phyloP scores from a whole-genome alignment of 345 rosid genomes.

The Limnanthes douglasii region DNA sequence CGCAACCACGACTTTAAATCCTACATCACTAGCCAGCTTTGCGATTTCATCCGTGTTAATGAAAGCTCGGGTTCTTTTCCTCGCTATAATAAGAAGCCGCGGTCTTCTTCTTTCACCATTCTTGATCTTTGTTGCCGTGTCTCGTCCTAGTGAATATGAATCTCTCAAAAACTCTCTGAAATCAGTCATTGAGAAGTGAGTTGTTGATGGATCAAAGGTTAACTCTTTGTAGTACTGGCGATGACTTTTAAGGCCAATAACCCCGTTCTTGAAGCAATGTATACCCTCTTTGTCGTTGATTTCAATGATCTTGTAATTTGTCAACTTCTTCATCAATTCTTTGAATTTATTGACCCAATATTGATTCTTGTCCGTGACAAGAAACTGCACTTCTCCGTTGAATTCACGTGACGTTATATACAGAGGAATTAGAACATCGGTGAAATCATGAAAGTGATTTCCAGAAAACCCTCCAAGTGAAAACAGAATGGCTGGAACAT shows the following conservation, averaged over 20 bases:
- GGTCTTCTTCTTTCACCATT: slow-evolving; percentile 16
- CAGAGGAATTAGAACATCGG: slow-evolving; percentile 53
- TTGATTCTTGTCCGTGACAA: slow-evolving; percentile 27
- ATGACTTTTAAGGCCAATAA: slow-evolving; percentile 44
- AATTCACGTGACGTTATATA: slow-evolving; percentile 37
- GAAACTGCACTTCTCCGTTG: slow-evolving; percentile 46
- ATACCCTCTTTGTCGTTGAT: slow-evolving; percentile 29
- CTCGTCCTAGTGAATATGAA: slow-evolving; percentile 32
- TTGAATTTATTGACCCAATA: slow-evolving; percentile 39
- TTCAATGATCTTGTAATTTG: slow-evolving; percentile 35
- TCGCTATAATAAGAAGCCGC: slow-evolving; percentile 37
- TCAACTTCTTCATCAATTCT: slow-evolving; percentile 21
- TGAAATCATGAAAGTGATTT: slow-evolving; percentile 72
- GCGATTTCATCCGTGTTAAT: slow-evolving; percentile 27
- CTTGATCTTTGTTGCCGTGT: slow-evolving; percentile 12
- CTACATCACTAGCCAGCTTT: slow-evolving; percentile 23
- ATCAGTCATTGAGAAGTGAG: slow-evolving; percentile 35
- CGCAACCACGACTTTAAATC: slow-evolving; percentile 33
- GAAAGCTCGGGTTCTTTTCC: slow-evolving; percentile 45
- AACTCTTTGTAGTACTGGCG: slow-evolving; percentile 28
- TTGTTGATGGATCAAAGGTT: slow-evolving; percentile 32
- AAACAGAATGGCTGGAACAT: slow-evolving; percentile 48
- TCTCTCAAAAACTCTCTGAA: slow-evolving; percentile 40
- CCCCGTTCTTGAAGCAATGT: slow-evolving; percentile 42
- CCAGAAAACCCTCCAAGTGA: slow-evolving; percentile 62